Conservation (phyloP, 2,329 filamentous ascomycete species). For the Hyphodiscus sp. region DNA sequence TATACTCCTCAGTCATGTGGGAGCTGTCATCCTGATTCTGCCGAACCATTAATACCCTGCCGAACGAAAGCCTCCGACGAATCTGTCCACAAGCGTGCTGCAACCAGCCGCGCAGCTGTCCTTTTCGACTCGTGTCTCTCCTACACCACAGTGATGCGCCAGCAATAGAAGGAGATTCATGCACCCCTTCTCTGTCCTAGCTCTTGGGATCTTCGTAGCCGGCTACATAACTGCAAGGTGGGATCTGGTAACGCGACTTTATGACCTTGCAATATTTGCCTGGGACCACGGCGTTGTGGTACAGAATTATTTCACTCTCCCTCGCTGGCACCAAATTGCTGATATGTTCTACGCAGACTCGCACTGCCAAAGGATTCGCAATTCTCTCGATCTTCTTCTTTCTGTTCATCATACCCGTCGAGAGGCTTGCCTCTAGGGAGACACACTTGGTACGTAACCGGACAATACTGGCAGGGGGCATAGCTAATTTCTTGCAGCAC, state of each 20-base stretch:
- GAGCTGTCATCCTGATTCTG: conserved; percentile 5
- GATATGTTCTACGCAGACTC: conserved; percentile 49
- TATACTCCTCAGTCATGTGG: conserved; percentile 12
- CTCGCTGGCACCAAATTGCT: conserved; percentile 5
- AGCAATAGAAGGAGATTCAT: conserved; percentile 44
- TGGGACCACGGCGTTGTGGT: conserved; percentile 98
- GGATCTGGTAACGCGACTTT: conserved; percentile 93
- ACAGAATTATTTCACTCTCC: conserved; percentile 32
- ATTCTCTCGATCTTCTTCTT: conserved; percentile 81
- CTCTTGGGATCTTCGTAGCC: conserved; percentile 96
- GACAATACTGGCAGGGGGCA: conserved; percentile 5
- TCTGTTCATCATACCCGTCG: conserved; percentile 74
- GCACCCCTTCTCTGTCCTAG: conserved; percentile 96
- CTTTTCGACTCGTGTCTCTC: background rate
- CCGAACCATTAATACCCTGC: background rate
- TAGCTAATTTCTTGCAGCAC: conserved; percentile 51
- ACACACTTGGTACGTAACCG: conserved; percentile 60
- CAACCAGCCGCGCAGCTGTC: conserved; percentile 6
- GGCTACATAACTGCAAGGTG: conserved; percentile 99
- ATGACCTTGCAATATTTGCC: conserved; percentile 94
- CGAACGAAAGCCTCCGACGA: background rate
- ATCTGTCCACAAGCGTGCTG: background rate
- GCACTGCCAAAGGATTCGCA: conserved; percentile 78
- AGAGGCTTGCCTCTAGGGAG: conserved; percentile 75
- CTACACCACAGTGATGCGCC: conserved; percentile 22